phyloP scores from a whole-genome alignment of 1,284 basidiomycete species.

The Hymenochaete sp. region DNA sequence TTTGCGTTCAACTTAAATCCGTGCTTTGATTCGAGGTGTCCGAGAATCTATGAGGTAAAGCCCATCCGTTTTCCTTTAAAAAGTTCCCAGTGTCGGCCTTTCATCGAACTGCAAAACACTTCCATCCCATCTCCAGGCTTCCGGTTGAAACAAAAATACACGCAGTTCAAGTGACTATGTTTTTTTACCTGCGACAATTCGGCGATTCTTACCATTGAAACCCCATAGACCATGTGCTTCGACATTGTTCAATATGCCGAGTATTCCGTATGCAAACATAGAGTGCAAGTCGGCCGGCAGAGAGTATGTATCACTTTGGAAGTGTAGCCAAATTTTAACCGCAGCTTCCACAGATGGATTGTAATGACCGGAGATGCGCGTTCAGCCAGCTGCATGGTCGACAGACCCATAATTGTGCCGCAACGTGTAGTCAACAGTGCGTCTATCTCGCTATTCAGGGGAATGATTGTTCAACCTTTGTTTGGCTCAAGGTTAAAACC shows the following conservation, averaged over 20 bases:
- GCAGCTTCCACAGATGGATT: constrained; percentile 34
- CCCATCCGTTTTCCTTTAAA: too few species aligned
- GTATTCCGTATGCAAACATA: constrained; percentile 30
- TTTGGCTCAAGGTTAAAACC: constrained; percentile 9
- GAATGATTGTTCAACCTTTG: background rate
- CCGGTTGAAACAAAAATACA: too few species aligned
- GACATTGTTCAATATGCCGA: constrained; percentile 29
- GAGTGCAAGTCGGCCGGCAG: constrained; percentile 27
- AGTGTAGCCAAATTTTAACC: background rate
- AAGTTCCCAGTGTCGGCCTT: too few species aligned
- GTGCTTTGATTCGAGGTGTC: too few species aligned
- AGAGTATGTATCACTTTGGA: constrained; percentile 25
- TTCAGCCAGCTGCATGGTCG: constrained; percentile 31
- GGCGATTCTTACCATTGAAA: background rate
- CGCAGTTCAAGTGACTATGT: too few species aligned
- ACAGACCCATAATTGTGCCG: constrained; percentile 30
- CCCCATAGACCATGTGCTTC: constrained; percentile 34
- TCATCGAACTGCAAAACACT: too few species aligned
- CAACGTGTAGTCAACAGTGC: constrained; percentile 32
- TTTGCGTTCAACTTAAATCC: background rate
- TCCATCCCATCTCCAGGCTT: too few species aligned
- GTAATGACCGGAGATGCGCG: constrained; percentile 30
- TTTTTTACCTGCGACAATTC: too few species aligned
- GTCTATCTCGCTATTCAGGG: constrained; percentile 8
- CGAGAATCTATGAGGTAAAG: too few species aligned